Conservation (phyloP, 23 red algal genomes). For the Gracilariopsis chorda region DNA sequence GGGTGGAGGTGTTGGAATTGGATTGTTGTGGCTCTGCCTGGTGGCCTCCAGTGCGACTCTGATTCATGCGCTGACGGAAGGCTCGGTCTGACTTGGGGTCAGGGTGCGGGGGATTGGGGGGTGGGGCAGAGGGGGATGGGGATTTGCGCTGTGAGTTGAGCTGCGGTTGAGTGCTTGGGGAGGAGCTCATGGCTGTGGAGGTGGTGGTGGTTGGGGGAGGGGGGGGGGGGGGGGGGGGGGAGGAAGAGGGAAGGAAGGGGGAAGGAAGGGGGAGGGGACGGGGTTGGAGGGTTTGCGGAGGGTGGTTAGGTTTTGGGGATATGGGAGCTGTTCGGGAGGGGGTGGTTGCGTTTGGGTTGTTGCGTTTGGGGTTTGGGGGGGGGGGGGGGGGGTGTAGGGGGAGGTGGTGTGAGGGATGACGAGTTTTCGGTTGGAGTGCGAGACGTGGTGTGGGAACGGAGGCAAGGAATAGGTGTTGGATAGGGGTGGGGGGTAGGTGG, state of each 20-base stretch:
- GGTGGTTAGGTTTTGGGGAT: background rate
- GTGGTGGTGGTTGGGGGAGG: background rate
- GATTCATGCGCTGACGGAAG: conserved; percentile 28
- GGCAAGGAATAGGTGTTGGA: too few relatives aligned
- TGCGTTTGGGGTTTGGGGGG: too few relatives aligned
- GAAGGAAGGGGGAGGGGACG: background rate
- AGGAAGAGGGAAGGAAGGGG: background rate
- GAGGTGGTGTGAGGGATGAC: too few relatives aligned
- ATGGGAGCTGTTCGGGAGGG: background rate
- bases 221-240: background rate
- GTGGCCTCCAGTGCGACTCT: conserved; percentile 36
- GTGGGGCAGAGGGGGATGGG: background rate
- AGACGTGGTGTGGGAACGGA: too few relatives aligned
- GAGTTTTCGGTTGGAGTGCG: too few relatives aligned
- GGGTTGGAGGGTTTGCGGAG: too few relatives aligned
- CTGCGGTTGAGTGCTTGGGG: background rate
- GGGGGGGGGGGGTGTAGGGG: background rate
- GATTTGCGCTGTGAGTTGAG: background rate
- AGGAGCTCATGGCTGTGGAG: background rate
- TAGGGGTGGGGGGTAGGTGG: too few relatives aligned
- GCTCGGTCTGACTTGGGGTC: background rate
- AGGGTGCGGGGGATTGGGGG: background rate
- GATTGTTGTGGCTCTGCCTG: background rate
- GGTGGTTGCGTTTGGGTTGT: background rate
- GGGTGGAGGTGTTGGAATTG: background rate